Base-by-base conservation (phyloP, 2,329 filamentous ascomycete genomes). In the Chalaropsis ovoidea region DNA sequence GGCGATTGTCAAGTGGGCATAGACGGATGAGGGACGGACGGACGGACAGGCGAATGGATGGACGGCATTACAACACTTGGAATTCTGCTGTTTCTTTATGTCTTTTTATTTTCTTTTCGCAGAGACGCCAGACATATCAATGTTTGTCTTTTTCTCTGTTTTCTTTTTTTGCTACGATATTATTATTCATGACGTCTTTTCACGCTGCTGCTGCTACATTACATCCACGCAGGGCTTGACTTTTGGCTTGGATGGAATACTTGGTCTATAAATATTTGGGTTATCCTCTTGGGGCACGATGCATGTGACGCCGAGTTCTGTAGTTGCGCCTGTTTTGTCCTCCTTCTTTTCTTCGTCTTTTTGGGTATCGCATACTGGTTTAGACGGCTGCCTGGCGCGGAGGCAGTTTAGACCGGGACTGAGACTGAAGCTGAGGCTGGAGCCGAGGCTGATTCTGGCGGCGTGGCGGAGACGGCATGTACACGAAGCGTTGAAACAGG, bases 1-100 rank as follows among this genome's bases (percentile, higher is more conserved):
- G 0, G 84, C 82, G 1, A 80, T 87, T 45, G 84, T 87, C 49
- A 87, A 87, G 76, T 82, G 80, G 80, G 70, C 73, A 41, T 69
- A 64, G 39, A 27, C 41, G 19, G 19, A 27, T 27, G 47, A 15
- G 1, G 35, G 35, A 39, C 1, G 35, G 35, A 39, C 8, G 35
- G 35, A 39, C 5, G 35, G 35, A 39, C 35, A 7, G 35, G 8
- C 35, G 5, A 10, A 39, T 10, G 35, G 35, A 39, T 10, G 5
- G 35, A 39, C 35, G 35, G 35, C 8, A 39, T 39, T 39, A 10
- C 35, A 39, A 6, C 35, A 39, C 8, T 39, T 39, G 35, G 35
- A 39, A 39, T 39, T 39, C 4, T 39, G 35, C 35, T 39, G 8
- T 39, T 39, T 35, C 7, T 35, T 7, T 35, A 3, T 35, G 4